Percentiles rank a stretch among this genome's conserved stretches.
Evolutionary conservation across 2,329 filamentous ascomycete genomes (phyloP).

Genomic region (Bipolaris victoriae): DNA sequence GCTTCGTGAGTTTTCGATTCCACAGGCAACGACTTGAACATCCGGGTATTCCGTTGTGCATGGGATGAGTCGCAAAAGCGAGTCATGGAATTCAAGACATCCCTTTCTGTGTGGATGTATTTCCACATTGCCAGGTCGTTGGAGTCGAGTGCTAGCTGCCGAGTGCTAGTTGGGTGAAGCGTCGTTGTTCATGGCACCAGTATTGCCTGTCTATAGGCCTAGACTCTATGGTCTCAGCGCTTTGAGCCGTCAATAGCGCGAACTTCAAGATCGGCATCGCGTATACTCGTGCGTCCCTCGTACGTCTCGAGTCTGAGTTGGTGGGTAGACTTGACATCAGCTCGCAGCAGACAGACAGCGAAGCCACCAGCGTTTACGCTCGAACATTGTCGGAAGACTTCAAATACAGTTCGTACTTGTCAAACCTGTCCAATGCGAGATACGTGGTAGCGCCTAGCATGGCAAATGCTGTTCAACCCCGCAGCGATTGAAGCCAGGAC

Average conservation of each 20-base stretch:
- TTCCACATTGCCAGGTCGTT: slow-evolving; percentile 1
- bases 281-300: slow-evolving; percentile 5
- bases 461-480: neutral
- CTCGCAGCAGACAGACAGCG: neutral
- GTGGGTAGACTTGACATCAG: neutral
- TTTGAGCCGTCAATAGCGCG: slow-evolving; percentile 17
- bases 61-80: neutral
- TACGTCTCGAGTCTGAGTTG: neutral
- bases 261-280: slow-evolving; percentile 7
- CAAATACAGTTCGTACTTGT: neutral
- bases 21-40: neutral
- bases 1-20: neutral
- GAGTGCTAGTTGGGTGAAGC: neutral
- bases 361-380: neutral
- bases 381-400: neutral
- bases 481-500: neutral
- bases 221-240: slow-evolving; percentile 10
- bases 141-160: neutral
- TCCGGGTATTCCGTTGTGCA: neutral
- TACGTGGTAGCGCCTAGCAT: neutral
- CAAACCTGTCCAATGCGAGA: neutral
- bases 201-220: slow-evolving; percentile 9
- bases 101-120: neutral
- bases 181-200: neutral
- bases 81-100: neutral